Evolutionary conservation across 1,139 yeast species (phyloP).

Genomic region (Arxiozyma bovina): DNA sequence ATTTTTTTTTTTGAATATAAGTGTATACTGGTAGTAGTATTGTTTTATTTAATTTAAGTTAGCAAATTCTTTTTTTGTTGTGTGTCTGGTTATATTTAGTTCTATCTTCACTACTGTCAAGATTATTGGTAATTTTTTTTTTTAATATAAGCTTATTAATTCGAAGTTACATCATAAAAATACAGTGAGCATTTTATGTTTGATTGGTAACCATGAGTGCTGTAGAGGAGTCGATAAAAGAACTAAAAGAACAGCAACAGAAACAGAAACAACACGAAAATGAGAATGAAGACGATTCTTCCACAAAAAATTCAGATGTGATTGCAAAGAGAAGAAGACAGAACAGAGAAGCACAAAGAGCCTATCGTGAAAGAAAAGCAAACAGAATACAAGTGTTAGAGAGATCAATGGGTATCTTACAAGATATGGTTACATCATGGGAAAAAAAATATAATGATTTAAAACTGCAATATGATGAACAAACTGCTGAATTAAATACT

Average conservation of each 20-base stretch:
- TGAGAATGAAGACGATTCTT: neutral
- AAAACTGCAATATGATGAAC: constrained; percentile 24
- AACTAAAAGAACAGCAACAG: neutral
- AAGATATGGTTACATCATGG: constrained; percentile 61
- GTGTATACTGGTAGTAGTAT: no score
- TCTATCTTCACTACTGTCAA: no score
- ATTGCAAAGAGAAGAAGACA: constrained; percentile 65
- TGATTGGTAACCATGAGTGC: neutral
- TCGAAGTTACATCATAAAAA: neutral
- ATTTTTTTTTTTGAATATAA: no score
- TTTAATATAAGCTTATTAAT: no score
- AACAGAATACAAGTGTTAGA: constrained; percentile 46
- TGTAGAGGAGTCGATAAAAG: neutral
- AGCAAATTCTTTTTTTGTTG: no score
- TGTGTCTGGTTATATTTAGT: no score
- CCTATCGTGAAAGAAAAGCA: constrained; percentile 44
- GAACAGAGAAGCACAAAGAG: constrained; percentile 91
- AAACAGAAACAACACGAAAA: neutral
- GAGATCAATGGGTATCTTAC: constrained; percentile 55
- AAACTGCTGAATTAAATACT: neutral
- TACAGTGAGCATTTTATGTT: neutral
- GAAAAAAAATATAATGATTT: constrained; percentile 46
- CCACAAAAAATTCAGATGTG: neutral
- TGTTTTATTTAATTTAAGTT: no score
- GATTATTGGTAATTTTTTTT: neutral